These are phyloP conservation scores for Geopyxis carbonaria DNA, from an alignment of 495 filamentous ascomycete genomes.

Conservation along the genomic window DNA sequence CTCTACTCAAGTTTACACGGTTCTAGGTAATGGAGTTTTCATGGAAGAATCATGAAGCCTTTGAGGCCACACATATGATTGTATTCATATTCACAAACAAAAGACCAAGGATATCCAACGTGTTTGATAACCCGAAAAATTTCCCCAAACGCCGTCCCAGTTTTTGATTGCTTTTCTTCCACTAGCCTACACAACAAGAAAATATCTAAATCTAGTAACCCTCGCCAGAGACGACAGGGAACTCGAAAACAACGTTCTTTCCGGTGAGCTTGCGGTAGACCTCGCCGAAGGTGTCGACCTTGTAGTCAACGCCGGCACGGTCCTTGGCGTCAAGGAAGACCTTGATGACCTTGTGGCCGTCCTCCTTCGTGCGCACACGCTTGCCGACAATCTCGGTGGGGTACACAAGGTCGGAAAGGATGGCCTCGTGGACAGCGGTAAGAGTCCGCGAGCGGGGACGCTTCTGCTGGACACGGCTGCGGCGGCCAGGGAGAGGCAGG, in stretches of 20 bases:
- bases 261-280: constrained; percentile 93
- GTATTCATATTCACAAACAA: too few relatives aligned
- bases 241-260: constrained; percentile 89
- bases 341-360: constrained; percentile 93
- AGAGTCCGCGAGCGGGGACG: constrained; percentile 92
- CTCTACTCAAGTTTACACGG: too few relatives aligned
- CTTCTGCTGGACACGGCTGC: constrained; percentile 95
- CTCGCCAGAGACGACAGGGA: constrained; percentile 61
- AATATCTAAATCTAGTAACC: constrained; percentile 45
- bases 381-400: constrained; percentile 99
- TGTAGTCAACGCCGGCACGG: constrained; percentile 93
- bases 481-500: constrained; percentile 91
- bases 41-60: too few relatives aligned
- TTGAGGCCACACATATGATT: too few relatives aligned
- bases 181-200: too few relatives aligned
- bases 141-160: too few relatives aligned
- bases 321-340: constrained; percentile 99
- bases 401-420: constrained; percentile 91
- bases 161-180: too few relatives aligned
- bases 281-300: constrained; percentile 96
- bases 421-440: constrained; percentile 92
- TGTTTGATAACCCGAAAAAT: too few relatives aligned
- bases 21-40: too few relatives aligned
- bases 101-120: too few relatives aligned
- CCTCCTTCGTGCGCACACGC: constrained; percentile 88